Evolutionary conservation across 2,329 filamentous ascomycete genomes (phyloP).

Genomic region (Aspergillus ochraceus): DNA sequence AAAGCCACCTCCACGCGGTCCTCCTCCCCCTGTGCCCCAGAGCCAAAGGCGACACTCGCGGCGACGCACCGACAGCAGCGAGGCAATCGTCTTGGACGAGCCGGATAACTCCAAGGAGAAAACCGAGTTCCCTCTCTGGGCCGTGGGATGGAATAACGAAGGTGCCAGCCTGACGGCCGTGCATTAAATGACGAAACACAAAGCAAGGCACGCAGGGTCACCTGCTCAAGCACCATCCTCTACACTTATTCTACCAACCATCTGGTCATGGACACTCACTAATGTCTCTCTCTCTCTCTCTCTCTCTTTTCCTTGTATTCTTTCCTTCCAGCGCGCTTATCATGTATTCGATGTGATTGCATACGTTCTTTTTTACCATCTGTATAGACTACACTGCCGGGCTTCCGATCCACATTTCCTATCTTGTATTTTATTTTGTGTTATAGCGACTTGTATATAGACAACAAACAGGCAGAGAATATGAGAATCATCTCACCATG

Average conservation of each 20-base stretch:
- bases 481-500: neutral
- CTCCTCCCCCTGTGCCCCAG: slow-evolving; percentile 34
- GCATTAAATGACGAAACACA: slow-evolving; percentile 24
- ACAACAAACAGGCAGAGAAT: neutral
- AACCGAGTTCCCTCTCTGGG: slow-evolving; percentile 48
- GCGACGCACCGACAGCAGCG: slow-evolving; percentile 45
- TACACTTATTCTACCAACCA: too few relatives aligned
- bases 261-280: neutral
- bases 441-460: neutral
- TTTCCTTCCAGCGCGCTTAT: neutral
- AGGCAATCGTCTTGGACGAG: slow-evolving; percentile 47
- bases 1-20: slow-evolving; percentile 32
- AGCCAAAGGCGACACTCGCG: slow-evolving; percentile 38
- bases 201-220: neutral
- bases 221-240: neutral
- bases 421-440: neutral
- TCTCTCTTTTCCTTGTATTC: slow-evolving; percentile 1
- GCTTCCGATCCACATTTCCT: neutral
- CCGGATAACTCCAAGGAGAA: slow-evolving; percentile 57
- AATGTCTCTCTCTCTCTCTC: slow-evolving; percentile 3
- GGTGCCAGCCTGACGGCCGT: slow-evolving; percentile 34
- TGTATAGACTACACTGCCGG: neutral
- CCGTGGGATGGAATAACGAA: slow-evolving; percentile 45
- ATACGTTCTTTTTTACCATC: slow-evolving; percentile 5
- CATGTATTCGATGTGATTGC: neutral